Base-by-base conservation (phyloP, 305 asterid genomes). In the Rubia tinctorum region DNA sequence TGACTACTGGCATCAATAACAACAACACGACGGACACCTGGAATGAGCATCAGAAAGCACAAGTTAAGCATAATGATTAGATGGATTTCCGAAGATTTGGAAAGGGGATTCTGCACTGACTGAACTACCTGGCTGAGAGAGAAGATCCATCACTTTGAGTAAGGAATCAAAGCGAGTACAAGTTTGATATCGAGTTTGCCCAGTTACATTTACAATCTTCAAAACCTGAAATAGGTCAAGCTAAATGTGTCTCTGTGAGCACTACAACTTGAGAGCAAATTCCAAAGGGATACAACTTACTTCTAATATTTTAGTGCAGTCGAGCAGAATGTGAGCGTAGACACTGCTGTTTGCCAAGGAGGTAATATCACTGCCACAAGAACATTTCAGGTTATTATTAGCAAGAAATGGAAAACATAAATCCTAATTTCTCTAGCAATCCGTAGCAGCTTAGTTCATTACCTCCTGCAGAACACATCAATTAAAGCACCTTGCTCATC, bases 111-210 rank as follows among this genome's bases (percentile, higher is more conserved):
- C 7, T 13, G 72, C 23, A n/a, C 12, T 43, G 51, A 63, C 11
- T 47, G 34, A 79, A 84, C 56, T 42, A 88, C 97, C 91, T 84
- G 91, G 90, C 72, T 79, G 82, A 0, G 88, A 86, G 64, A 91
- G 85, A 76, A 88, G 86, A 82, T 89, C 88, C 93, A 87, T 89
- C 47, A 89, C 92, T 73, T 80, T 71, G 69, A 64, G 81, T 82
- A 91, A 75, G 75, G 92, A 77, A 81, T 89, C 96, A 23, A 83
- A 86, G 69, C 93, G 80, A 40, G 87, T 86, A 81, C 96, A 87
- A 12, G 88, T 89, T 67, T 75, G 83, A 80, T 79, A 86, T 15
- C 84, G 85, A 49, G 25, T 64, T 49, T 70, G 77, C 56, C 81
- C 77, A 66, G 74, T 66, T 78, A 69, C 86, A 22, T 73, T 86